Evolutionary conservation across 805 yeast species (phyloP), one percentile per base, ranked within the genome.

Genomic region (Yarrowia alimentaria): DNA sequence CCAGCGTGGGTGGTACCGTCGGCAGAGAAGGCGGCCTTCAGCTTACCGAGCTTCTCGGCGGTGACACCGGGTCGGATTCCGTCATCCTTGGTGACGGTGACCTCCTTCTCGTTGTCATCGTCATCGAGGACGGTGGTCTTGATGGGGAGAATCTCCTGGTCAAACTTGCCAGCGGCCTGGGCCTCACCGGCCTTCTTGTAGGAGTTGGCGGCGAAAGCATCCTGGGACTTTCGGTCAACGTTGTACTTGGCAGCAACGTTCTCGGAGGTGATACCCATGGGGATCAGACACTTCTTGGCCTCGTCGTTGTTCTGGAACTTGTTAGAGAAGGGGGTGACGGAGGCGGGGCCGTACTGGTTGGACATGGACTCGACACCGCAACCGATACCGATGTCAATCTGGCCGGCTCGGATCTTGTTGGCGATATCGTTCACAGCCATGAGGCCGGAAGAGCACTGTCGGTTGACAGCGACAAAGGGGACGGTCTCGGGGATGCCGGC

Each of bases 201-300:
- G 4, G 97, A 89, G 21, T 69, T 64, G 17, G 96, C 95, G 25
- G 97, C 95, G 69, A 89, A 93, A 54, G 71, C 82, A 66, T 91
- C 99, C 69, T 90, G 98, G 55, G 74, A 79, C 24, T 64, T 61
- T 66, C 98, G 80, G 20, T 80, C 62, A 54, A 91, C 74, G 56
- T 69, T 67, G 68, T 74, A 90, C 65, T 76, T 76, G 33, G 68
- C 67, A 21, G 94, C 90, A 52, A 91, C 85, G 66, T 91, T 91
- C 72, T 91, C 98, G 64, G 88, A 85, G 50, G 98, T 91, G 61
- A 83, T 81, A 37, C 98, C 98, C 98, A 91, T 91, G 58, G 98
- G 98, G 56, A 91, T 79, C 67, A 84, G 70, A 70, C 97, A 91
- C 67, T 81, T 81, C 55, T 72, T 72, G n/a, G 83, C 82, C 38